A percentile compares a stretch with the other conserved stretches of the same genome.
Conservation (phyloP, 1,139 yeast species). For the Kurtzmaniella quercitrusa region DNA sequence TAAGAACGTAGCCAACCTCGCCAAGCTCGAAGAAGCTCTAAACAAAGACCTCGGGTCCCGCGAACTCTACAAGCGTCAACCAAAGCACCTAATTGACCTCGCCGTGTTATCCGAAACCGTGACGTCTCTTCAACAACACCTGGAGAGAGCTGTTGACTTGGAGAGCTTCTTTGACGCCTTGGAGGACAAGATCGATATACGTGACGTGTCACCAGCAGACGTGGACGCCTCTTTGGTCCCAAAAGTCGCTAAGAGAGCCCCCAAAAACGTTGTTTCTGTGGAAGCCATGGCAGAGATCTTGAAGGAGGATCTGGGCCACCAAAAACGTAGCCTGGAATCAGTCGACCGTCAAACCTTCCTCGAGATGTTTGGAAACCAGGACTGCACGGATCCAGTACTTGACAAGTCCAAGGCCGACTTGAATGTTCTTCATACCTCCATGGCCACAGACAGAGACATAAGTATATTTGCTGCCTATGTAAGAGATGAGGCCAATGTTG, state of each 20-base stretch:
- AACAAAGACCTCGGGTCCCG: constrained; percentile 1
- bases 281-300: too few relatives aligned
- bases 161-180: background rate
- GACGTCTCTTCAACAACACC: background rate
- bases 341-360: constrained; percentile 21
- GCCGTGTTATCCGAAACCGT: background rate
- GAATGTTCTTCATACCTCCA: constrained; percentile 26
- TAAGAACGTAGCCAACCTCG: constrained; percentile 5
- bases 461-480: constrained; percentile 54
- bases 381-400: constrained; percentile 40
- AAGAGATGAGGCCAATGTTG: constrained; percentile 46
- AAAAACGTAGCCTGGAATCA: background rate
- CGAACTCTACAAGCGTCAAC: constrained; percentile 1
- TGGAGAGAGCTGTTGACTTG: background rate
- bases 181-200: background rate
- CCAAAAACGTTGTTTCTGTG: too few relatives aligned
- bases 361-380: constrained; percentile 49
- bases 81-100: background rate
- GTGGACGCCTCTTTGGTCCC: background rate
- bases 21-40: background rate
- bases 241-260: background rate
- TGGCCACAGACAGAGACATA: constrained; percentile 41
- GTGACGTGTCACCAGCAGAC: background rate
- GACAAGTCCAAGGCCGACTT: constrained; percentile 1
- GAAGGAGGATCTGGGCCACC: background rate